phyloP scores from a whole-genome alignment of 2,329 filamentous ascomycete genomes.

The Calonectria montana region DNA sequence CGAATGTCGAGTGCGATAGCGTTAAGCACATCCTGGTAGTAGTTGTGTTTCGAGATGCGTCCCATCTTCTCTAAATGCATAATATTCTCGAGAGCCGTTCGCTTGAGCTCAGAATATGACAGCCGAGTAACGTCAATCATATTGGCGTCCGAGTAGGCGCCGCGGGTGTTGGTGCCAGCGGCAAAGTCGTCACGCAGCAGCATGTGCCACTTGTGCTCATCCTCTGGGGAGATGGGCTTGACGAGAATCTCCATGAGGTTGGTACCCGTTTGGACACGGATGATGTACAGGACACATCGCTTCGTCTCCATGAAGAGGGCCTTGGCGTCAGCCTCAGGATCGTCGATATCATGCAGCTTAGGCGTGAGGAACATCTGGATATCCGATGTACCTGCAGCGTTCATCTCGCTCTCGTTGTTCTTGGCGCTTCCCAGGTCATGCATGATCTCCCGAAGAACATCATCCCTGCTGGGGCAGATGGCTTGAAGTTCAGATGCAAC shows the following conservation, averaged over 20 bases:
- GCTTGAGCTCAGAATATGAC: constrained; percentile 92
- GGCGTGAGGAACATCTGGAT: constrained; percentile 92
- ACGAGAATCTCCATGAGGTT: constrained; percentile 97
- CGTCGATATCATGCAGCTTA: constrained; percentile 89
- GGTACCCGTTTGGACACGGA: constrained; percentile 90
- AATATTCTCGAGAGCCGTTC: constrained; percentile 93
- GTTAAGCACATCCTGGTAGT: constrained; percentile 98
- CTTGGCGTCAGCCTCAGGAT: constrained; percentile 93
- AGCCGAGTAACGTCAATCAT: constrained; percentile 90
- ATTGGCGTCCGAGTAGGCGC: constrained; percentile 90
- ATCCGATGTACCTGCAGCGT: constrained; percentile 85
- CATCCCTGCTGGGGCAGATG: constrained; percentile 84
- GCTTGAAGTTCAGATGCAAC: constrained; percentile 81
- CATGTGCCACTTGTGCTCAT: constrained; percentile 87
- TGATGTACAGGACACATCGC: constrained; percentile 96
- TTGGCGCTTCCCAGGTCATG: constrained; percentile 96
- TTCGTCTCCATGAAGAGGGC: constrained; percentile 98
- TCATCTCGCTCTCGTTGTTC: constrained; percentile 94
- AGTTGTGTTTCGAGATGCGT: constrained; percentile 88
- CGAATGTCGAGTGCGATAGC: constrained; percentile 96
- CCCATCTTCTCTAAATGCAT: constrained; percentile 88
- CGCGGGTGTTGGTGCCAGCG: constrained; percentile 74
- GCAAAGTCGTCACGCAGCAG: constrained; percentile 84
- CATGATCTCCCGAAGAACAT: constrained; percentile 90
- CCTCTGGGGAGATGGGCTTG: constrained; percentile 86